Conservation (phyloP, 768 basidiomycete species). For the Leucosporidium yakuticum region DNA sequence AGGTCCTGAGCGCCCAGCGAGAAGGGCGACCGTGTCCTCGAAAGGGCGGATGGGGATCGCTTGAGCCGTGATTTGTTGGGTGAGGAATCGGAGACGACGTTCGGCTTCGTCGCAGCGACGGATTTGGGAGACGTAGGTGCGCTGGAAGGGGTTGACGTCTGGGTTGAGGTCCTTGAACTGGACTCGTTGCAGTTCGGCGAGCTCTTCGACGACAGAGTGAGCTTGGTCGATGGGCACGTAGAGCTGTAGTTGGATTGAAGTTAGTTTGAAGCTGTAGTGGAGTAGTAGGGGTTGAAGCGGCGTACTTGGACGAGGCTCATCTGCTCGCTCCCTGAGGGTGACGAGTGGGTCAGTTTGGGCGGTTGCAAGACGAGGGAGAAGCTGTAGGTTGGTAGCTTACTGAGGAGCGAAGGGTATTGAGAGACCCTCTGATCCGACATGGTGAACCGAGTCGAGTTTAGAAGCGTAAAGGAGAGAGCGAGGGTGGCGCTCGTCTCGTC, state of each 20-base stretch:
- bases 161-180: constrained; percentile 98
- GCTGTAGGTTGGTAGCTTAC: constrained; percentile 4
- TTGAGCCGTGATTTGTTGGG: constrained; percentile 76
- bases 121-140: constrained; percentile 93
- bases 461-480: neutral
- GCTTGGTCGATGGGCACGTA: constrained; percentile 96
- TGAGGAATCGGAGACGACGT: constrained; percentile 85
- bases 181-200: constrained; percentile 90
- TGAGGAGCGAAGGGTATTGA: constrained; percentile 30
- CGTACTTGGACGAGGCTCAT: constrained; percentile 33
- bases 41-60: constrained; percentile 77
- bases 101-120: constrained; percentile 80
- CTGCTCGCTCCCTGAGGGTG: constrained; percentile 30
- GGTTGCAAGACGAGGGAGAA: neutral
- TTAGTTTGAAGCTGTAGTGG: neutral
- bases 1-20: constrained; percentile 85
- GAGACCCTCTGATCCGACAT: constrained; percentile 9
- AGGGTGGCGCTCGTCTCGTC: neutral
- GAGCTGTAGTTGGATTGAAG: constrained; percentile 54
- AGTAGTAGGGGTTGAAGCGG: neutral
- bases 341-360: neutral
- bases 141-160: constrained; percentile 92
- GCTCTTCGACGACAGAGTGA: constrained; percentile 82
- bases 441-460: no score
- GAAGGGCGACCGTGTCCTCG: constrained; percentile 75